Evolutionary conservation across 2,329 filamentous ascomycete species (phyloP).

Genomic region (Xylariaceae sp.): DNA sequence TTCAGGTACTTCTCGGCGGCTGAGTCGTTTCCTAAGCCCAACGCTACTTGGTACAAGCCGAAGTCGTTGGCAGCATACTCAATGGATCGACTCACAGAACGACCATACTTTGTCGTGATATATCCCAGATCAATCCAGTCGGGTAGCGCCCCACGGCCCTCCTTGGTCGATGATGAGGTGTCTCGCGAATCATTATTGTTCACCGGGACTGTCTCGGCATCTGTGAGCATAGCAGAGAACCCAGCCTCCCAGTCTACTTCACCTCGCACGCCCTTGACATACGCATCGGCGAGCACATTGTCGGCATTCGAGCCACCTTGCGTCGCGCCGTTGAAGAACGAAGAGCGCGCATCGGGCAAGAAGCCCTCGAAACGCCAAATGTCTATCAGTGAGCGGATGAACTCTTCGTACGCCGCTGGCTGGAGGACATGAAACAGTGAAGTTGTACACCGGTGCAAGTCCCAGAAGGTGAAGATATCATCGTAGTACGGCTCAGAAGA

Average conservation of each 20-base stretch:
- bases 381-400: constrained; percentile 63
- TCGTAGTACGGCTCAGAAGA: constrained; percentile 66
- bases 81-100: constrained; percentile 60
- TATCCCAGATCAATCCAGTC: constrained; percentile 64
- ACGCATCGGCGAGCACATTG: constrained; percentile 69
- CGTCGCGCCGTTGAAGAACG: constrained; percentile 64
- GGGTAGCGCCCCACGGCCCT: constrained; percentile 64
- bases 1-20: constrained; percentile 57
- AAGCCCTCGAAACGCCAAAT: constrained; percentile 63
- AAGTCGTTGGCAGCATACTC: constrained; percentile 71
- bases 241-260: constrained; percentile 60
- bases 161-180: constrained; percentile 56
- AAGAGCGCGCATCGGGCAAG: constrained; percentile 62
- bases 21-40: constrained; percentile 44
- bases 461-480: constrained; percentile 69
- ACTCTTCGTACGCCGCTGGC: constrained; percentile 58
- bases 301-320: constrained; percentile 69
- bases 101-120: constrained; percentile 57
- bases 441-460: constrained; percentile 60
- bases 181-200: constrained; percentile 57
- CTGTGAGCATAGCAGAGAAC: constrained; percentile 59
- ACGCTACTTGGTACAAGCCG: constrained; percentile 59
- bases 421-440: constrained; percentile 62
- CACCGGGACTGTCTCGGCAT: constrained; percentile 59
- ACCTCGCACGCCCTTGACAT: constrained; percentile 62